A percentile compares a stretch with the other conserved stretches of the same genome.
These are phyloP conservation scores for Balamuthia mandrillaris DNA, from an alignment of 208 protist genomes.

Conservation along the genomic window DNA sequence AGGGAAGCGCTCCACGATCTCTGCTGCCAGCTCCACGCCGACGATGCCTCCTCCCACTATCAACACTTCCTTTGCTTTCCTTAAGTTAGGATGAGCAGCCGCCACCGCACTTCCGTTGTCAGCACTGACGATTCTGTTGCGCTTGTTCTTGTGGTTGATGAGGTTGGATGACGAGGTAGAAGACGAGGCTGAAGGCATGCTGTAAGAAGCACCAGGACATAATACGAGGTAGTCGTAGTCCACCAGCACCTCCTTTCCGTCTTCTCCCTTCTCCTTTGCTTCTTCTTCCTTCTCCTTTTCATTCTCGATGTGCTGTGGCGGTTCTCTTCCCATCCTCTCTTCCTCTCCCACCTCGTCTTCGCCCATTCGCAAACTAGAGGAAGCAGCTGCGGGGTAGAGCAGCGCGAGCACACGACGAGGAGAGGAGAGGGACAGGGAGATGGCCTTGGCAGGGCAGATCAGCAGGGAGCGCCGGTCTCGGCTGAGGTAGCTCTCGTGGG, in stretches of 20 bases:
- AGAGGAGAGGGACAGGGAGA: not conserved
- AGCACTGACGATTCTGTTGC: too few relatives aligned
- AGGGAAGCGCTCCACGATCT: conserved; percentile 48
- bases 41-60: conserved; percentile 56
- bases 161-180: too few relatives aligned
- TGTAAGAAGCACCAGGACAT: conserved; percentile 44
- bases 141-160: too few relatives aligned
- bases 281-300: not conserved
- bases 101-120: not conserved
- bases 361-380: too few relatives aligned
- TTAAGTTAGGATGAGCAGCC: conserved; percentile 1
- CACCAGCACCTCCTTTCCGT: not conserved
- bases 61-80: conserved; percentile 36
- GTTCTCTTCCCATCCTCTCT: too few relatives aligned
- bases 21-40: conserved; percentile 59
- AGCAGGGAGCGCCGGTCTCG: too few relatives aligned
- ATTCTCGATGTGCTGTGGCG: too few relatives aligned
- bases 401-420: not conserved
- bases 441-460: too few relatives aligned
- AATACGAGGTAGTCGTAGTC: conserved; percentile 52
- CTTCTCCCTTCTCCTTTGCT: not conserved
- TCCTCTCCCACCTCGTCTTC: too few relatives aligned
- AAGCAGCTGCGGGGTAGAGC: not conserved
- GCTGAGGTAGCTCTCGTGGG: too few relatives aligned
- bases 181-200: too few relatives aligned